Base-by-base conservation (phyloP, 2,329 filamentous ascomycete species). In the Cercospora beticola region DNA sequence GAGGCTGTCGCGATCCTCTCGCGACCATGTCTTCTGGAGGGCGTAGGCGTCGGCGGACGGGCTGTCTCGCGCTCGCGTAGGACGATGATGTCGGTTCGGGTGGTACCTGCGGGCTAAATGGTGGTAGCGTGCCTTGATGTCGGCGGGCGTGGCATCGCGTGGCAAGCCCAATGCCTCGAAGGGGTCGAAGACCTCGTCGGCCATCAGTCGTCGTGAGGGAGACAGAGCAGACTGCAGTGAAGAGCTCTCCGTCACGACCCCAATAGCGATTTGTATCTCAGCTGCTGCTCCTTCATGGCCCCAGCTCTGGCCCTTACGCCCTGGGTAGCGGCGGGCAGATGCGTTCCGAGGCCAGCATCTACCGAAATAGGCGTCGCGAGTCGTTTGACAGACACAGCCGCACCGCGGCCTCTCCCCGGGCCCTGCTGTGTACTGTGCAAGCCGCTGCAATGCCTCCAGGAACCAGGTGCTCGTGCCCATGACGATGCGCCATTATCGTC, bases 71-170 rank as follows among this genome's bases (percentile, higher is more conserved):
- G 54, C 26, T 30, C 28, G 26, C 30, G 54, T 18, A 58, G 72
- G 73, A 30, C 65, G 64, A 81, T 73, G 85, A 93, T 83, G 83
- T 70, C 76, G 70, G 56, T 78, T 78, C 5, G 83, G 83, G 74
- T 99, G 95, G 76, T 94, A 88, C 79, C 89, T 93, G 64, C 98
- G 84, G 5, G 95, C 95, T 63, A 91, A 88, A 78, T 96, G 97
- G 77, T 92, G 91, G 82, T 99, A 99, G 26, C 93, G 92, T 16
- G 88, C 88, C 80, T 96, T 97, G 82, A 99, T 87, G 76, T 97
- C 87, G 71, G 92, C 89, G 40, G 88, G 82, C 0, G 91, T 92
- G 16, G 93, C 93, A 67, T 87, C 83, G 69, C 88, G 87, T 56
- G 90, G 86, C 57, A 99, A 80, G 30, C 85, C 87, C 5, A 99